Base-by-base conservation (phyloP, 805 yeast species). In the Pichia deserticola region DNA sequence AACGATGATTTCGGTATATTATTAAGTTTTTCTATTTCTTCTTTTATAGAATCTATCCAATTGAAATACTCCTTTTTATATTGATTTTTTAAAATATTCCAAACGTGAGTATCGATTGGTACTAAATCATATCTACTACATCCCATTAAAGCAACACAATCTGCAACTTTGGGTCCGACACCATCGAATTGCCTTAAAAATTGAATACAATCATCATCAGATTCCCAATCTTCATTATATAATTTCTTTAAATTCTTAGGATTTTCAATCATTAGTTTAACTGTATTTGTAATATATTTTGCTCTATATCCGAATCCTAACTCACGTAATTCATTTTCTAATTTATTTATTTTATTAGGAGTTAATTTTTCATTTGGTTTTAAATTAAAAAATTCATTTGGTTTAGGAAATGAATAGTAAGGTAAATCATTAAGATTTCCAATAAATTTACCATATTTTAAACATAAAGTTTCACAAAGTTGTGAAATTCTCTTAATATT, bases 141-240 rank as follows among this genome's bases (percentile, higher is more conserved):
- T 3, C 93, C 82, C 97, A 93, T 92, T 42, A 93, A 71, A 55
- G 95, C 83, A 13, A 93, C 93, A 64, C 99, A 93, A 59, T 93
- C 99, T 0, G 99, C 97, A 1, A 93, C 98, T 67, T 93, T 93
- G 0, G 98, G 98, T 0, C 99, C 99, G 0, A 93, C 97, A 0
- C 99, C 99, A 4, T 77, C 72, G 57, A 86, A 84, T 53, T 77
- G 73, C 54, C 84, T 70, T 40, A 93, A 67, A 44, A 75, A 79
- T 7, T 73, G 70, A 53, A 81, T 85, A 36, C 65, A 60, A 2
- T 83, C 82, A 6, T 71, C 75, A 42, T 58, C 62, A 10, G 57
- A 42, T 25, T 51, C 52, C 15, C 36, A 35, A 9, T 27, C 33
- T 7, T 25, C 13, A 7, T n/a, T 20, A 25, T 61, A 60, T 32